A percentile compares a stretch with the other conserved stretches of the same genome.
Evolutionary conservation across 306 rosid species (phyloP).

Genomic region (Trifolium dubium): DNA sequence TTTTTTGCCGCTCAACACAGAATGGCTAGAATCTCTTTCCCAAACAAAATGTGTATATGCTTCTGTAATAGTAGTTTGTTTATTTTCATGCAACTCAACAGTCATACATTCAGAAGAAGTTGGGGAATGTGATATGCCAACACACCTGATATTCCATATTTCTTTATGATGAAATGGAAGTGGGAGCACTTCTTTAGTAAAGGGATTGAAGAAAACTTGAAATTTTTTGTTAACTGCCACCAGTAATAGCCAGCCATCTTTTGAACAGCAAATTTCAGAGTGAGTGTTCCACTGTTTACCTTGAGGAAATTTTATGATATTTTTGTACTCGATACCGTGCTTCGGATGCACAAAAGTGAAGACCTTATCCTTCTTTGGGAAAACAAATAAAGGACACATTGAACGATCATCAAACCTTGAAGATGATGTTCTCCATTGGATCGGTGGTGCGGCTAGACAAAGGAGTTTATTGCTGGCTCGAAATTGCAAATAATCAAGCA

Average conservation of each 20-base stretch:
- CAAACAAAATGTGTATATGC: background rate
- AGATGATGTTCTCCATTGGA: conserved; percentile 15
- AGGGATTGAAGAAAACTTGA: conserved; percentile 21
- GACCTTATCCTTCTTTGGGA: background rate
- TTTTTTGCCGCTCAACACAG: too few relatives aligned
- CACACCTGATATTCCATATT: background rate
- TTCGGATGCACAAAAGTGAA: conserved; percentile 14
- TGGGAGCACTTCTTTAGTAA: conserved; percentile 2
- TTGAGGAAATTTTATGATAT: background rate
- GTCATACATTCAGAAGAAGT: conserved; percentile 1
- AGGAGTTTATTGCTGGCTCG: background rate
- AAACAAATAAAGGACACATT: background rate
- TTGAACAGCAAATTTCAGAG: background rate
- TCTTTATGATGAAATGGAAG: background rate
- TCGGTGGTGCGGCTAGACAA: background rate
- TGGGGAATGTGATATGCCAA: conserved; percentile 18
- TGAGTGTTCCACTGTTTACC: background rate
- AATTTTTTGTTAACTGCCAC: background rate
- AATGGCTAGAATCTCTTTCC: background rate
- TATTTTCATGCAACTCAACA: background rate
- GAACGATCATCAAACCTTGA: background rate
- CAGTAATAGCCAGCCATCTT: conserved; percentile 19
- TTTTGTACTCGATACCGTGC: conserved; percentile 4
- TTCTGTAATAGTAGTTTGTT: background rate
- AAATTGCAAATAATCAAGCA: background rate